Conservation (phyloP, 2,329 filamentous ascomycete species). For the Moelleriella libera region DNA sequence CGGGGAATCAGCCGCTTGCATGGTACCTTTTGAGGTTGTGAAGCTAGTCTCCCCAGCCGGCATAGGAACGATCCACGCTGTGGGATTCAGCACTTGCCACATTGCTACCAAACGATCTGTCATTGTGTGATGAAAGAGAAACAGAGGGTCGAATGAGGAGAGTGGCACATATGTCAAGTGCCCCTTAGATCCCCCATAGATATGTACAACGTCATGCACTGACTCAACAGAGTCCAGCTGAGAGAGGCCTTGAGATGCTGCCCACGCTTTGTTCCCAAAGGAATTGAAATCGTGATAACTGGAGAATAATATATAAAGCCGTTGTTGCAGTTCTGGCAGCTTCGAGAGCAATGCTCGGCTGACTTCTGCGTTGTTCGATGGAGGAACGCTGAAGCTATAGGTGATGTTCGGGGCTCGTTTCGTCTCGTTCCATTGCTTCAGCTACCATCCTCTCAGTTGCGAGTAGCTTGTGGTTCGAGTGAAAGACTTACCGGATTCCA, state of each 20-base stretch:
- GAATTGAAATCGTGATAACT: constrained; percentile 52
- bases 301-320: constrained; percentile 54
- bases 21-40: constrained; percentile 37
- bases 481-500: constrained; percentile 39
- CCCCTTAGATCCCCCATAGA: constrained; percentile 42
- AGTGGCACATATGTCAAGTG: constrained; percentile 60
- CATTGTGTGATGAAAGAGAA: constrained; percentile 65
- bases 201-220: constrained; percentile 50
- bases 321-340: constrained; percentile 39
- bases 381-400: constrained; percentile 13
- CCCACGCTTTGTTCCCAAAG: constrained; percentile 57
- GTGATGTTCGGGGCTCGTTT: constrained; percentile 35
- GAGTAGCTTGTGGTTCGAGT: neutral
- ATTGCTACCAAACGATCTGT: constrained; percentile 63
- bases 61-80: constrained; percentile 48
- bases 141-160: constrained; percentile 67
- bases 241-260: constrained; percentile 27
- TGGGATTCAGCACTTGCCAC: constrained; percentile 62
- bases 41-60: constrained; percentile 43
- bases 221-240: constrained; percentile 51
- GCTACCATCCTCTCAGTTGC: constrained; percentile 20
- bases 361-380: constrained; percentile 46
- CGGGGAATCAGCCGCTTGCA: constrained; percentile 39
- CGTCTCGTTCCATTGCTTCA: constrained; percentile 45
- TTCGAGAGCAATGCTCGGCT: constrained; percentile 29